phyloP scores from a whole-genome alignment of 768 basidiomycete species.

The Termitomyces sp. region DNA sequence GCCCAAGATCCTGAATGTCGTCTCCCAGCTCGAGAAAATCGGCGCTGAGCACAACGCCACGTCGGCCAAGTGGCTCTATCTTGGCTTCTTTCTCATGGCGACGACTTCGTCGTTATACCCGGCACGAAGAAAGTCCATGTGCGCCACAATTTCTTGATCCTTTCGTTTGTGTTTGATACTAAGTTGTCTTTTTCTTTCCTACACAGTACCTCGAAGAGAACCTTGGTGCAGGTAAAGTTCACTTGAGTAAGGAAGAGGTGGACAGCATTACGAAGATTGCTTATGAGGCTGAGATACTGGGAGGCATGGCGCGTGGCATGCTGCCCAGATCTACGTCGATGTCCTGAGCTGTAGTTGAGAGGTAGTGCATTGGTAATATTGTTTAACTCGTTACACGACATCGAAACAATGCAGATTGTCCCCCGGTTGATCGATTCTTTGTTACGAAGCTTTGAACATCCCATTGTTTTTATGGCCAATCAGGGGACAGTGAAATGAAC shows the following conservation, averaged over 20 bases:
- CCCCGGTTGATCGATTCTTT: too few species aligned
- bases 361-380: too few species aligned
- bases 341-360: constrained; percentile 8
- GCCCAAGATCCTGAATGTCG: constrained; percentile 34
- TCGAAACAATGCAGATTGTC: background rate
- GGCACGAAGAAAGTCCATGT: constrained; percentile 37
- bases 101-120: constrained; percentile 41
- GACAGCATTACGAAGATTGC: constrained; percentile 26
- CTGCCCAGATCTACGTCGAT: constrained; percentile 10
- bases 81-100: constrained; percentile 41
- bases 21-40: constrained; percentile 28
- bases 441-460: background rate
- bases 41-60: constrained; percentile 32
- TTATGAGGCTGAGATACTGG: constrained; percentile 23
- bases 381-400: too few species aligned
- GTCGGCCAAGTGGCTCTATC: constrained; percentile 40
- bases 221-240: constrained; percentile 23
- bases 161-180: background rate
- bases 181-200: too few species aligned
- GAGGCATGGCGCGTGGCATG: constrained; percentile 15
- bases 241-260: constrained; percentile 24
- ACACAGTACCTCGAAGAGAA: constrained; percentile 39
- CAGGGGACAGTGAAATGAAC: background rate
- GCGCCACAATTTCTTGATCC: background rate
- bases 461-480: constrained; percentile 1